A percentile compares a stretch with the other conserved stretches of the same genome.
Conservation (phyloP, 2,329 filamentous ascomycete species). For the Ascochyta pisi region DNA sequence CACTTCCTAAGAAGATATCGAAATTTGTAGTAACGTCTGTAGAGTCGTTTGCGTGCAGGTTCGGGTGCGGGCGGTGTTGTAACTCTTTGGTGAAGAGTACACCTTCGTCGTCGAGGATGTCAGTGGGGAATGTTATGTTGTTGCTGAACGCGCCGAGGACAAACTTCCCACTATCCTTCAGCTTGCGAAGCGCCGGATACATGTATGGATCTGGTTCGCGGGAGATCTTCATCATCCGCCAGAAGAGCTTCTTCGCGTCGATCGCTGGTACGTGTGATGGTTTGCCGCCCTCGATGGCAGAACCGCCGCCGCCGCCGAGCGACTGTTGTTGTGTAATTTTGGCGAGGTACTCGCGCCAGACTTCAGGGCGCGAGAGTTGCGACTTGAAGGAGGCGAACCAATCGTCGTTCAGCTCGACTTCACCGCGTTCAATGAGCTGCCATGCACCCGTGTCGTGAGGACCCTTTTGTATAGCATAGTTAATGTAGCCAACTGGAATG, state of each 20-base stretch:
- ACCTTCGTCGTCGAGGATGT: slow-evolving; percentile 69
- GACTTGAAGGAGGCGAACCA: slow-evolving; percentile 80
- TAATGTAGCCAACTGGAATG: slow-evolving; percentile 89
- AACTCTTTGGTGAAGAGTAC: slow-evolving; percentile 48
- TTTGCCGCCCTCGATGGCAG: slow-evolving; percentile 31
- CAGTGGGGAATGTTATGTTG: slow-evolving; percentile 82
- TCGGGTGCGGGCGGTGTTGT: slow-evolving; percentile 26
- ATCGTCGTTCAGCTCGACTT: slow-evolving; percentile 73
- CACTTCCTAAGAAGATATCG: slow-evolving; percentile 86
- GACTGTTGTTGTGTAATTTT: slow-evolving; percentile 32
- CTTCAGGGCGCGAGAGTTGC: slow-evolving; percentile 70
- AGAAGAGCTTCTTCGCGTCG: slow-evolving; percentile 81
- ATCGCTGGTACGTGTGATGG: slow-evolving; percentile 72
- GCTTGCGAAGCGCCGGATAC: slow-evolving; percentile 77
- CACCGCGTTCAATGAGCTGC: slow-evolving; percentile 86
- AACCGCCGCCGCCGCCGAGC: slow-evolving; percentile 36
- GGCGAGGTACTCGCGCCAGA: slow-evolving; percentile 71
- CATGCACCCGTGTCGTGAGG: slow-evolving; percentile 78
- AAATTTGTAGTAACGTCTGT: slow-evolving; percentile 71
- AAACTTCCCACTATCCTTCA: slow-evolving; percentile 58
- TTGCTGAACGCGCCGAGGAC: slow-evolving; percentile 83
- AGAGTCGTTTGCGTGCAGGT: slow-evolving; percentile 36
- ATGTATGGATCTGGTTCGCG: slow-evolving; percentile 83
- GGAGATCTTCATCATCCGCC: slow-evolving; percentile 84
- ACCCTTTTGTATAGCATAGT: slow-evolving; percentile 82